Percentiles rank a stretch among this genome's conserved stretches.
phyloP scores from a whole-genome alignment of 2,329 filamentous ascomycete species.

The Bertia moriformis region DNA sequence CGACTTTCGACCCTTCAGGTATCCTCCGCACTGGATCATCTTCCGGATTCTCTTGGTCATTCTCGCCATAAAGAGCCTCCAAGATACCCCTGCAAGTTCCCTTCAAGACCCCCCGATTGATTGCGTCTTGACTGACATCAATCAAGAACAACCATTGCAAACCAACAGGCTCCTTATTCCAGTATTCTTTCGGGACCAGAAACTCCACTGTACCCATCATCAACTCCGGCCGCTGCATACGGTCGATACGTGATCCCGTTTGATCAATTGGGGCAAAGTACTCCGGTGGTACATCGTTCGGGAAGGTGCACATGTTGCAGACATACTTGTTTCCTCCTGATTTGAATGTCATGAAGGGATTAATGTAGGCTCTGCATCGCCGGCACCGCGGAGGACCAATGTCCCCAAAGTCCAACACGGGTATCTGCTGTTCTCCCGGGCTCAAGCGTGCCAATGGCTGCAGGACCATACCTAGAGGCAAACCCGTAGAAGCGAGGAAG shows the following conservation, averaged over 20 bases:
- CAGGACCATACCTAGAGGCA: constrained; percentile 75
- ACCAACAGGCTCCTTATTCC: constrained; percentile 83
- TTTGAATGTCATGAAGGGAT: constrained; percentile 96
- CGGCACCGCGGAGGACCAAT: constrained; percentile 78
- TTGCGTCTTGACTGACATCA: constrained; percentile 82
- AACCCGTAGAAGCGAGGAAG: constrained; percentile 61
- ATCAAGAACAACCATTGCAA: constrained; percentile 81
- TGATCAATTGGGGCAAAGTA: constrained; percentile 89
- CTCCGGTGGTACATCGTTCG: constrained; percentile 81
- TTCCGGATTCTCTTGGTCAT: constrained; percentile 31
- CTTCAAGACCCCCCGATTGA: constrained; percentile 79
- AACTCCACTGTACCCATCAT: constrained; percentile 90
- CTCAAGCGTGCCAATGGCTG: constrained; percentile 77
- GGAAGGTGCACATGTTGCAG: constrained; percentile 95
- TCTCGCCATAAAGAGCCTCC: constrained; percentile 66
- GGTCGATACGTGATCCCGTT: constrained; percentile 73
- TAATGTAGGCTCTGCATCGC: constrained; percentile 90
- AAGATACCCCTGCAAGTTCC: constrained; percentile 82
- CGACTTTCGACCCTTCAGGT: constrained; percentile 71
- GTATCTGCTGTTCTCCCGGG: constrained; percentile 72
- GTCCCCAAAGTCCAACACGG: constrained; percentile 90
- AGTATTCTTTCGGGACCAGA: constrained; percentile 94
- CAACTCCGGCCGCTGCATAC: constrained; percentile 77
- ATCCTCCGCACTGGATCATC: constrained; percentile 43
- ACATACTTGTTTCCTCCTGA: constrained; percentile 91